Evolutionary conservation across 164 flowering plant genomes (phyloP).

Genomic region (Magnolia officinalis): DNA sequence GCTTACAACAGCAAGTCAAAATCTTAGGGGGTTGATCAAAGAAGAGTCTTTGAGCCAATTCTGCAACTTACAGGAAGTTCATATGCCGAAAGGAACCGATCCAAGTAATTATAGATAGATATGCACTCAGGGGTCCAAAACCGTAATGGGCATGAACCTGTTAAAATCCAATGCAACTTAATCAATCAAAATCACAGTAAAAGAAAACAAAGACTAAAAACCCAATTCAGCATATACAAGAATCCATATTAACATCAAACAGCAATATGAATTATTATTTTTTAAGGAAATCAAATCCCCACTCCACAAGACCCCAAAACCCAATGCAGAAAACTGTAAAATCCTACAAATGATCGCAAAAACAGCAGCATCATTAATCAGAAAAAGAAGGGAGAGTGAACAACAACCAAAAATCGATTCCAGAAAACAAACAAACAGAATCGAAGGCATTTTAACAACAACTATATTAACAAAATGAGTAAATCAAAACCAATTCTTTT

Average conservation of each 20-base stretch:
- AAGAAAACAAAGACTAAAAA: slow-evolving; percentile 2
- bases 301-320: background rate
- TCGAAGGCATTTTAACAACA: background rate
- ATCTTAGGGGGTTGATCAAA: too few relatives aligned
- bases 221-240: slow-evolving; percentile 3
- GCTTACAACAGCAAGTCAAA: too few relatives aligned
- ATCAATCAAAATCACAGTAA: slow-evolving; percentile 8
- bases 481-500: slow-evolving; percentile 1
- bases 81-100: too few relatives aligned
- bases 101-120: too few relatives aligned
- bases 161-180: slow-evolving; percentile 11
- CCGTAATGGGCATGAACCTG: slow-evolving; percentile 67
- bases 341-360: background rate
- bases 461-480: background rate
- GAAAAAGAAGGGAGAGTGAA: background rate
- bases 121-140: slow-evolving; percentile 73
- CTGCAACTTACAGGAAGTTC: too few relatives aligned
- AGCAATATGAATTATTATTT: too few relatives aligned
- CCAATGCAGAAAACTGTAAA: background rate
- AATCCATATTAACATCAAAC: too few relatives aligned
- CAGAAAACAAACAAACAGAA: background rate
- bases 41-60: too few relatives aligned
- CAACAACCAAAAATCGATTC: background rate
- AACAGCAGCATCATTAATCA: slow-evolving; percentile 1
- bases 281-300: background rate